These are phyloP conservation scores for Dissophora ornata DNA, from an alignment of 192 early-diverging fungal genomes.

Conservation along the genomic window DNA sequence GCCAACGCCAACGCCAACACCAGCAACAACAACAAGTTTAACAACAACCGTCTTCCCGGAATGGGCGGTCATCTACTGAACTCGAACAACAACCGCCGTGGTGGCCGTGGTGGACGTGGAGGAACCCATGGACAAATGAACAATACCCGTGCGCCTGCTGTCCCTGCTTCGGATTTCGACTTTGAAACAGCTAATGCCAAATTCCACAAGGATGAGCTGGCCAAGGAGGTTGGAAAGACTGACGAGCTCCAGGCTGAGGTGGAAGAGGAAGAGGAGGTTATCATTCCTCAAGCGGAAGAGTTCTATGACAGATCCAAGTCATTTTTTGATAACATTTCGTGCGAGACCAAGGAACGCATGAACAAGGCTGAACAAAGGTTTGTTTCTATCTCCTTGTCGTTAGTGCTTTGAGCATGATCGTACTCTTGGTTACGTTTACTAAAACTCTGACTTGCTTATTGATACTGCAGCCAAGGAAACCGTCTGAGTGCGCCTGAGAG, in stretches of 20 bases:
- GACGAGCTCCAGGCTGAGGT: slow-evolving; percentile 49
- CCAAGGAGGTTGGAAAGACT: slow-evolving; percentile 75
- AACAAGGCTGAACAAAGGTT: slow-evolving; percentile 69
- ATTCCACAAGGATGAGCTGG: slow-evolving; percentile 89
- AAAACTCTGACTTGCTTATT: slow-evolving; percentile 10
- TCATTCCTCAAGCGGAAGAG: slow-evolving; percentile 61
- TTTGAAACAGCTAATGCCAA: slow-evolving; percentile 97
- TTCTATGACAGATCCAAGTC: slow-evolving; percentile 85
- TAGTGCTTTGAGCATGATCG: not conserved
- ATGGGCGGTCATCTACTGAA: slow-evolving; percentile 62
- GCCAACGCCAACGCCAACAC: not conserved
- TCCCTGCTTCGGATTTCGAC: slow-evolving; percentile 87
- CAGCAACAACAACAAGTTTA: slow-evolving; percentile 16
- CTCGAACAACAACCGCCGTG: slow-evolving; percentile 59
- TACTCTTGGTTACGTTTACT: not conserved
- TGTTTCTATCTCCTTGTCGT: too few relatives aligned
- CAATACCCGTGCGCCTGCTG: slow-evolving; percentile 58
- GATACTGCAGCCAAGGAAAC: slow-evolving; percentile 35
- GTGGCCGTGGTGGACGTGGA: slow-evolving; percentile 57
- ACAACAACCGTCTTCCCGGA: slow-evolving; percentile 61
- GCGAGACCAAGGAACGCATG: slow-evolving; percentile 90
- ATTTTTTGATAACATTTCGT: slow-evolving; percentile 99
- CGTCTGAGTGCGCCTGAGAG: slow-evolving; percentile 71
- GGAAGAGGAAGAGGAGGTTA: slow-evolving; percentile 65
- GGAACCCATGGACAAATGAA: slow-evolving; percentile 52